A percentile compares a stretch with the other conserved stretches of the same genome.
Conservation (phyloP, 495 filamentous ascomycete genomes). For the Hypomontagnella monticulosa region DNA sequence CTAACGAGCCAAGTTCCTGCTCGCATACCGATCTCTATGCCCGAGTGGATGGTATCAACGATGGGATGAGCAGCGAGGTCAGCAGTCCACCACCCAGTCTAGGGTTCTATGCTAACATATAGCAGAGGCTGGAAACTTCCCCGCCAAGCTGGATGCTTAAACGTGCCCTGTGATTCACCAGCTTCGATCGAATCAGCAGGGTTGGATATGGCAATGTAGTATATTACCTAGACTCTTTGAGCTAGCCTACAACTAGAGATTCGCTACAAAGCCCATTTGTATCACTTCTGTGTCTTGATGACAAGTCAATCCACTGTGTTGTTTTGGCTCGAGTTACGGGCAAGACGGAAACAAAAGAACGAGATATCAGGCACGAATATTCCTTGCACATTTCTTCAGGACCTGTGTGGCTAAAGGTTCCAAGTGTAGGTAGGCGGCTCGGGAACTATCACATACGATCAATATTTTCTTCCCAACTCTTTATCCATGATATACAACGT, state of each 20-base stretch:
- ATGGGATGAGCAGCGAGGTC: constrained; percentile 98
- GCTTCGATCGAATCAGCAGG: constrained; percentile 20
- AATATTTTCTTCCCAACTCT: too few relatives aligned
- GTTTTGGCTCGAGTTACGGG: background rate
- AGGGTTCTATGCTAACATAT: constrained; percentile 35
- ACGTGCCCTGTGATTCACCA: constrained; percentile 43
- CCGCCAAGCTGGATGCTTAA: constrained; percentile 68
- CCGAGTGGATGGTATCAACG: constrained; percentile 92
- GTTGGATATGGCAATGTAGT: constrained; percentile 41
- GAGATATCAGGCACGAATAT: constrained; percentile 5
- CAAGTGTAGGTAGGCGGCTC: background rate
- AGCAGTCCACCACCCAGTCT: constrained; percentile 45
- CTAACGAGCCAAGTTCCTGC: constrained; percentile 75
- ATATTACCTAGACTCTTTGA: constrained; percentile 39
- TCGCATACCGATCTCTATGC: constrained; percentile 96
- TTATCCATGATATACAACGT: too few relatives aligned
- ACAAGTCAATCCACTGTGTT: background rate
- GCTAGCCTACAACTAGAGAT: constrained; percentile 34
- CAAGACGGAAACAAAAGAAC: too few relatives aligned
- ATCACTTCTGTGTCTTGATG: constrained; percentile 7
- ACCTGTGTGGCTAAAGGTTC: too few relatives aligned
- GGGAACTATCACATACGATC: background rate
- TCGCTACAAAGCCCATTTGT: constrained; percentile 10
- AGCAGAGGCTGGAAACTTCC: constrained; percentile 92
- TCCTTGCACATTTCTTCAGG: background rate